Conservation (phyloP, 495 filamentous ascomycete species). For the Trichocladium antarcticum region DNA sequence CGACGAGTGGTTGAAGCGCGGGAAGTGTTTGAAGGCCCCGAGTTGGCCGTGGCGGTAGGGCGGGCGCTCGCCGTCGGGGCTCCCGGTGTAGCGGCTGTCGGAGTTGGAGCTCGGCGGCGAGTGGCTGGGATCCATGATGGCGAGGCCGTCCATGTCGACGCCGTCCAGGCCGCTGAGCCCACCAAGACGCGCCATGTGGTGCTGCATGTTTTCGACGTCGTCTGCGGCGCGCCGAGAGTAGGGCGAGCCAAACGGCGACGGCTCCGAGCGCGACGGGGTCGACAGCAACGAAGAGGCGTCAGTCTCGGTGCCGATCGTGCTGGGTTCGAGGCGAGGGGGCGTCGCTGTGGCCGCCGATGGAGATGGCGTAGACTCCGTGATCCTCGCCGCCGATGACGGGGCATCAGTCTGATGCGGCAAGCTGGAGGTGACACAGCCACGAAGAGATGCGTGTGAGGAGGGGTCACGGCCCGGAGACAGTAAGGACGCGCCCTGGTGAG, state of each 20-base stretch:
- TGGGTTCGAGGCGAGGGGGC: neutral
- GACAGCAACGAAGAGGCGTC: neutral
- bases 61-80: neutral
- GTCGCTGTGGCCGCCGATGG: neutral
- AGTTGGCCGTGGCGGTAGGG: neutral
- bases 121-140: neutral
- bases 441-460: neutral
- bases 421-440: neutral
- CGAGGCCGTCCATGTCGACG: neutral
- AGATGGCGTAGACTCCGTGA: neutral
- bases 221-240: neutral
- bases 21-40: neutral
- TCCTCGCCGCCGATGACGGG: neutral
- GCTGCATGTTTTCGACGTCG: neutral
- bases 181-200: neutral
- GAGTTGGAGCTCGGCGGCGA: no score
- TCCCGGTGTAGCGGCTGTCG: neutral
- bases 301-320: neutral
- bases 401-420: neutral
- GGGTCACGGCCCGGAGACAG: neutral
- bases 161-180: neutral
- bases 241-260: neutral
- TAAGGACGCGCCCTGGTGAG: neutral
- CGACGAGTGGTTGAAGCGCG: constrained; percentile 4
- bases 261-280: neutral